Percentiles rank a stretch among this genome's conserved stretches.
These are phyloP conservation scores for Macrocybe gigantea DNA, from an alignment of 768 basidiomycete species.

Conservation along the genomic window DNA sequence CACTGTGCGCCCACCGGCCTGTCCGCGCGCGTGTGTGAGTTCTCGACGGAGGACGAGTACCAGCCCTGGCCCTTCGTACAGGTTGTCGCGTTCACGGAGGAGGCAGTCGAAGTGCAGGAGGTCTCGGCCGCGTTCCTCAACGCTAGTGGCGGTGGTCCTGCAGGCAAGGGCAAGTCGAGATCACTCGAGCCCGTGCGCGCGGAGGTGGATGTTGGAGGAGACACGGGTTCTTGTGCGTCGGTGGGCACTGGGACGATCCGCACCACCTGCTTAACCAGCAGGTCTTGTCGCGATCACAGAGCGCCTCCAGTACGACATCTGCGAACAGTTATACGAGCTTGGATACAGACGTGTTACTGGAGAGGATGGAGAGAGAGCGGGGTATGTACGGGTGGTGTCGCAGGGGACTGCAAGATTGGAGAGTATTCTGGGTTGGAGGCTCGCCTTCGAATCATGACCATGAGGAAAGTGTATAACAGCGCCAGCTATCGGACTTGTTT, in stretches of 20 bases:
- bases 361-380: conserved; percentile 43
- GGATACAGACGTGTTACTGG: conserved; percentile 45
- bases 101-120: conserved; percentile 74
- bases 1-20: conserved; percentile 50
- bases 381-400: conserved; percentile 78
- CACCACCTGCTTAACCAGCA: conserved; percentile 26
- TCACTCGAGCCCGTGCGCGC: conserved; percentile 45
- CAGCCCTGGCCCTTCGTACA: conserved; percentile 49
- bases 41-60: conserved; percentile 16
- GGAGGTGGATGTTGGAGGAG: conserved; percentile 62
- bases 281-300: conserved; percentile 36
- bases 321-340: conserved; percentile 41
- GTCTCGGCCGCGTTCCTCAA: conserved; percentile 44
- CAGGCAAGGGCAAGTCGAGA: conserved; percentile 41
- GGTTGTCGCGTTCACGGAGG: conserved; percentile 60
- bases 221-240: conserved; percentile 46
- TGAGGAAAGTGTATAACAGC: conserved; percentile 4
- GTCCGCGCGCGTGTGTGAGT: conserved; percentile 41
- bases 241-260: conserved; percentile 46
- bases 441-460: conserved; percentile 23
- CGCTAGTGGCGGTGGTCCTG: too few species aligned
- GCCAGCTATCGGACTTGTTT: background rate
- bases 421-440: conserved; percentile 81
- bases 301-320: conserved; percentile 37
- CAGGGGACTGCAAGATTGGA: conserved; percentile 69